phyloP scores from a whole-genome alignment of 768 basidiomycete species.

The Rubroboletus pulcherrimus region DNA sequence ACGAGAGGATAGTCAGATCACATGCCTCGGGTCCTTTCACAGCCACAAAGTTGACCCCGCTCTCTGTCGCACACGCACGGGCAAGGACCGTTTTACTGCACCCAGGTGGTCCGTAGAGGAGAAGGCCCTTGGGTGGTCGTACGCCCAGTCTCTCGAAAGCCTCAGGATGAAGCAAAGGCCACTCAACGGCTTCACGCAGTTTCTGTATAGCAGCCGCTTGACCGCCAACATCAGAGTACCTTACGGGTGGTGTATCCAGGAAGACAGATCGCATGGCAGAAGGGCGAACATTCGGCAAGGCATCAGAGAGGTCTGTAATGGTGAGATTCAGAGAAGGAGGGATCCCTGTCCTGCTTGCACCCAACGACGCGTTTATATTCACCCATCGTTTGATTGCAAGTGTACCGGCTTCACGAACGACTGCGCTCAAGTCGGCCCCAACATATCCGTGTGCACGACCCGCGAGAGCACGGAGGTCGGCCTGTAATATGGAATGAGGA shows the following conservation, averaged over 20 bases:
- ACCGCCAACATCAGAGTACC: constrained; percentile 88
- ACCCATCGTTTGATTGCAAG: constrained; percentile 85
- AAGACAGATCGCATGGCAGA: constrained; percentile 94
- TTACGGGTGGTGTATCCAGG: constrained; percentile 77
- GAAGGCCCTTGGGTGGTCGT: constrained; percentile 80
- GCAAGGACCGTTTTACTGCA: constrained; percentile 95
- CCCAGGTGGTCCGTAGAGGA: constrained; percentile 95
- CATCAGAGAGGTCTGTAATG: constrained; percentile 58
- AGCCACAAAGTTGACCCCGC: constrained; percentile 93
- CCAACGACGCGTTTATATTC: constrained; percentile 18
- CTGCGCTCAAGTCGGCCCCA: constrained; percentile 90
- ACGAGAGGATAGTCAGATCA: neutral
- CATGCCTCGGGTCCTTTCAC: constrained; percentile 95
- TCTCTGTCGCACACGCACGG: constrained; percentile 88
- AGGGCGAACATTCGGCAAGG: constrained; percentile 79
- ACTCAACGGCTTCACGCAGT: constrained; percentile 88
- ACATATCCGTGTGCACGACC: constrained; percentile 92
- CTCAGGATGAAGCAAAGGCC: constrained; percentile 87
- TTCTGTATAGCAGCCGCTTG: constrained; percentile 79
- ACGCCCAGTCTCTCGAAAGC: constrained; percentile 87
- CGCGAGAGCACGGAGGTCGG: constrained; percentile 64
- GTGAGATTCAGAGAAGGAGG: constrained; percentile 41
- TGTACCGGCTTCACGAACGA: constrained; percentile 91
- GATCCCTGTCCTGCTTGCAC: constrained; percentile 3
- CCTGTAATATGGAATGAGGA: constrained; percentile 63